Conservation (phyloP, 345 rosid genomes). For the Camelina hispida region DNA sequence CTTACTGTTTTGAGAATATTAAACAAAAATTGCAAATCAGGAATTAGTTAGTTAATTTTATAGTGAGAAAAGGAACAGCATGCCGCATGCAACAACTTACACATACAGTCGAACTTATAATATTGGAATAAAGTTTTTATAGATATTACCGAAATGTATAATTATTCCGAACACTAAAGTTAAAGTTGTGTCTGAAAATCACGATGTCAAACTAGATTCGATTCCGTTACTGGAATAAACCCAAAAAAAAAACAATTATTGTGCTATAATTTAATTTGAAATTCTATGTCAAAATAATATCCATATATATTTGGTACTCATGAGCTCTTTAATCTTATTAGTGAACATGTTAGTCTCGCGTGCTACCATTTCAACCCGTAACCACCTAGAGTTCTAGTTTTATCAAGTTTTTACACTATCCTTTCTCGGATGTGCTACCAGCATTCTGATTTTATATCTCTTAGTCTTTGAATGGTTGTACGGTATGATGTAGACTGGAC, state of each 20-base stretch:
- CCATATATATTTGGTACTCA: background rate
- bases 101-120: background rate
- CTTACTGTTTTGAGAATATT: constrained; percentile 19
- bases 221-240: constrained; percentile 28
- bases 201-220: constrained; percentile 40
- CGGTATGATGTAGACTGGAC: too few species aligned
- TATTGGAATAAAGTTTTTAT: constrained; percentile 7
- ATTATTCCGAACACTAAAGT: constrained; percentile 41
- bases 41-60: constrained; percentile 30
- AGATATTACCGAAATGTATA: constrained; percentile 29
- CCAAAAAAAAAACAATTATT: background rate
- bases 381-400: too few species aligned
- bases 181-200: constrained; percentile 39
- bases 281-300: background rate
- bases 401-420: too few species aligned
- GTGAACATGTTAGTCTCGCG: too few species aligned
- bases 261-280: background rate
- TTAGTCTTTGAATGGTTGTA: too few species aligned
- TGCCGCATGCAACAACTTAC: constrained; percentile 40
- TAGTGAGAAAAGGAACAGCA: constrained; percentile 15
- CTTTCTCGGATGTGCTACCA: too few species aligned
- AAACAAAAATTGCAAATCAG: constrained; percentile 1
- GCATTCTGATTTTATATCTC: too few species aligned
- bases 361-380: too few species aligned
- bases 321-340: background rate